phyloP scores from a whole-genome alignment of 441 rosid genomes.

The Jatropha multifida region DNA sequence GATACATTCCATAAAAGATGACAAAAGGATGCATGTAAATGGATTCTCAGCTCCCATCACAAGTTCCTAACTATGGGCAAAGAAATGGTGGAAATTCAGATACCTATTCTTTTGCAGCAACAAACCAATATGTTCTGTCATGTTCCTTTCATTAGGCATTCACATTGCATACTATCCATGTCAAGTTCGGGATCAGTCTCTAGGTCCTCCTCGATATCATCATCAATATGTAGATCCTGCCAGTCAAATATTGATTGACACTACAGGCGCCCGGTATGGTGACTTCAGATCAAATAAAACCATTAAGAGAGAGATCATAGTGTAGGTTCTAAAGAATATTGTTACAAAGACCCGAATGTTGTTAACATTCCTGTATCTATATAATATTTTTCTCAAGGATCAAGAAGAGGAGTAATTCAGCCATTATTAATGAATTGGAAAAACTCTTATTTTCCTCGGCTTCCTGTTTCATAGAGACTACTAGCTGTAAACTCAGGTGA shows the following conservation, averaged over 20 bases:
- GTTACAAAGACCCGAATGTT: too few relatives aligned
- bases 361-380: too few relatives aligned
- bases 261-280: slow-evolving; percentile 37
- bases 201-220: slow-evolving; percentile 86
- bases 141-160: slow-evolving; percentile 15
- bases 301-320: too few relatives aligned
- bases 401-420: neutral
- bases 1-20: too few relatives aligned
- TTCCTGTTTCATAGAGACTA: neutral
- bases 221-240: slow-evolving; percentile 73
- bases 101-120: neutral
- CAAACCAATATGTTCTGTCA: neutral
- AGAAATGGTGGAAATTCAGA: neutral
- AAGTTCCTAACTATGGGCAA: neutral
- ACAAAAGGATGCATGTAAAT: neutral
- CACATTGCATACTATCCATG: slow-evolving; percentile 94
- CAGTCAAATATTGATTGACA: slow-evolving; percentile 67
- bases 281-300: too few relatives aligned
- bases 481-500: neutral
- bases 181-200: slow-evolving; percentile 91
- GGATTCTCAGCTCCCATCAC: neutral
- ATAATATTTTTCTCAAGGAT: too few relatives aligned
- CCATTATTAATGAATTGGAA: neutral
- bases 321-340: too few relatives aligned
- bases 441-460: neutral